phyloP scores from a whole-genome alignment of 2,329 filamentous ascomycete species.

The Fusarium beomiforme region DNA sequence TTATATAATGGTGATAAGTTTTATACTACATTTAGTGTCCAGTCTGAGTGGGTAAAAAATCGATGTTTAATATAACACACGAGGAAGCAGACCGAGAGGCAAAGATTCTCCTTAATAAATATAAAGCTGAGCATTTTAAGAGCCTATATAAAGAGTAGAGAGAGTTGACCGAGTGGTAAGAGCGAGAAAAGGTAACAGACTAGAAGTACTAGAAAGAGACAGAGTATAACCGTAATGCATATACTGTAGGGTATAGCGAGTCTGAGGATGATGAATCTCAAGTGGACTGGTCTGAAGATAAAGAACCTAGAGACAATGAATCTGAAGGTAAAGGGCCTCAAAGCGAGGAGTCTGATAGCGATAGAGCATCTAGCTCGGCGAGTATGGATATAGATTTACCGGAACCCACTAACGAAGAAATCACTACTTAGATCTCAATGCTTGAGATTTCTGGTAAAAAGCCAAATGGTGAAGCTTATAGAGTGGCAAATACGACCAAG shows the following conservation, averaged over 20 bases:
- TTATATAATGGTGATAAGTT: too few relatives aligned
- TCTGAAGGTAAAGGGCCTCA: neutral
- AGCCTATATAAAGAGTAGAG: neutral
- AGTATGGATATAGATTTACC: neutral
- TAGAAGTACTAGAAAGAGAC: neutral
- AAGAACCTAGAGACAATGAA: rapidly evolving
- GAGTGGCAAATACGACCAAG: neutral
- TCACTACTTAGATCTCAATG: neutral
- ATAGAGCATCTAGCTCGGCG: rapidly evolving
- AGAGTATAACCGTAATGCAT: rapidly evolving
- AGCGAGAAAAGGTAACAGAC: rapidly evolving
- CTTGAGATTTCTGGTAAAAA: neutral
- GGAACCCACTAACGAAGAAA: neutral
- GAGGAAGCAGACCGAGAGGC: neutral
- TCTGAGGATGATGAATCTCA: neutral
- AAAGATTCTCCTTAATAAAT: rapidly evolving
- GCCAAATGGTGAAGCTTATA: neutral
- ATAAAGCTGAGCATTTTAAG: neutral
- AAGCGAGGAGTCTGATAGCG: neutral
- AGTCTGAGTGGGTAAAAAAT: too few relatives aligned
- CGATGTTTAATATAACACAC: neutral
- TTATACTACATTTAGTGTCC: too few relatives aligned
- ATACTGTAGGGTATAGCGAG: neutral
- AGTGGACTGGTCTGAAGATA: rapidly evolving
- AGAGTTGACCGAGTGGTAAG: neutral